phyloP scores from a whole-genome alignment of 495 filamentous ascomycete genomes.

The Poronia punctata region DNA sequence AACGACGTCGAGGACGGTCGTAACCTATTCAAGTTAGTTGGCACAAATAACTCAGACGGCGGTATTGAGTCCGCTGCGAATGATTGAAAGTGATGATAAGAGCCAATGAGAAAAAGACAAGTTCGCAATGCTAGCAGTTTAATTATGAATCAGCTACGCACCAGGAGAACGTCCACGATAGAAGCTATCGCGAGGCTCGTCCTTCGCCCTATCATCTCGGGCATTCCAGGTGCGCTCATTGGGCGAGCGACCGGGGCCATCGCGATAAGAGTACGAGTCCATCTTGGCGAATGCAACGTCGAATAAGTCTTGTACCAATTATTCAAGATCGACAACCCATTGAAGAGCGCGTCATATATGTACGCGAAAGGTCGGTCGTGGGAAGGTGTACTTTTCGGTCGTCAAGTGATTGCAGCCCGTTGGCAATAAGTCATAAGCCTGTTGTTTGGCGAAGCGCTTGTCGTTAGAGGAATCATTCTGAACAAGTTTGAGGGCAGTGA shows the following conservation, averaged over 20 bases:
- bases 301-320: not conserved
- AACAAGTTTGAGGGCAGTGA: slow-evolving; percentile 22
- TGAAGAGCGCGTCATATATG: slow-evolving; percentile 8
- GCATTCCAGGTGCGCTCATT: slow-evolving; percentile 41
- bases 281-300: slow-evolving; percentile 18
- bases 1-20: slow-evolving; percentile 48
- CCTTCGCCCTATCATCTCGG: slow-evolving; percentile 43
- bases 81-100: too few species aligned
- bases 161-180: slow-evolving; percentile 52
- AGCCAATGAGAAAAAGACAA: too few species aligned
- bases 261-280: slow-evolving; percentile 42
- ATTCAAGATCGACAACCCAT: not conserved
- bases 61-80: too few species aligned
- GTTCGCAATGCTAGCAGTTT: too few species aligned
- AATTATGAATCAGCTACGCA: slow-evolving; percentile 30
- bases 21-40: slow-evolving; percentile 24
- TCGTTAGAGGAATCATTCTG: slow-evolving; percentile 43
- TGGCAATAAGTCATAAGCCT: slow-evolving; percentile 23
- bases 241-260: slow-evolving; percentile 42
- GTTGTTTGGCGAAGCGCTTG: slow-evolving; percentile 46
- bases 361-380: slow-evolving; percentile 1
- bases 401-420: slow-evolving; percentile 21
- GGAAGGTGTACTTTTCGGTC: slow-evolving; percentile 14
- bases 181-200: slow-evolving; percentile 44
- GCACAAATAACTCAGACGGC: not conserved